phyloP scores from a whole-genome alignment of 495 filamentous ascomycete genomes.

The Pseudotulostoma volvatum region DNA sequence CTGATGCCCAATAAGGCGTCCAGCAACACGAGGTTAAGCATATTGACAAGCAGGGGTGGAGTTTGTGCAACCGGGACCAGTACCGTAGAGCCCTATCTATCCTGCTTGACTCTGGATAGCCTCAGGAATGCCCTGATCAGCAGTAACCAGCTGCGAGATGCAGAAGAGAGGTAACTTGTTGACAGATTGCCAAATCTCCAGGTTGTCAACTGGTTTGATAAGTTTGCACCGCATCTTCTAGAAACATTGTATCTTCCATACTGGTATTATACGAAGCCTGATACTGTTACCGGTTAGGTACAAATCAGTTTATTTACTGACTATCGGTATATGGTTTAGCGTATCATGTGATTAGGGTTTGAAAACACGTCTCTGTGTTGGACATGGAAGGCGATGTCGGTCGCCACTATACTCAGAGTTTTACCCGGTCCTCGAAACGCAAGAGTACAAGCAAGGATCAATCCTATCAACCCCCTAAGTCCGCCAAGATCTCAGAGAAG shows the following conservation, averaged over 20 bases:
- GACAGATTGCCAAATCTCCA: conserved; percentile 2
- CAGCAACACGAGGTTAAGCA: conserved; percentile 2
- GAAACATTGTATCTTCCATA: conserved; percentile 1
- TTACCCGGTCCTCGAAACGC: no score
- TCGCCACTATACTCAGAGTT: no score
- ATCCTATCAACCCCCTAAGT: no score
- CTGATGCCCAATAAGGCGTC: conserved; percentile 4
- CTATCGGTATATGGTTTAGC: conserved; percentile 5
- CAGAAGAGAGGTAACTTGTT: conserved; percentile 2
- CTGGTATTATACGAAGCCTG: neutral
- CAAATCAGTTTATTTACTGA: no score
- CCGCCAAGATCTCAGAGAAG: no score
- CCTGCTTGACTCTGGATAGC: conserved; percentile 2
- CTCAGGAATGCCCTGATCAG: neutral
- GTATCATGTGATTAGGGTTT: conserved; percentile 6
- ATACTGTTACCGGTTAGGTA: neutral
- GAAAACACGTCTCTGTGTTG: no score
- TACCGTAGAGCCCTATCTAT: neutral
- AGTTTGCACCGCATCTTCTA: conserved; percentile 2
- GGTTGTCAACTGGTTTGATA: conserved; percentile 1
- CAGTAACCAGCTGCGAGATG: conserved; percentile 1
- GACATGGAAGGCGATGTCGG: no score
- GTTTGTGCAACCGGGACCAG: neutral
- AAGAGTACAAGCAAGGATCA: no score
- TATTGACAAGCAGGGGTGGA: conserved; percentile 2